These are phyloP conservation scores for Fusarium nanum DNA, from an alignment of 2,329 filamentous ascomycete species.

Conservation along the genomic window DNA sequence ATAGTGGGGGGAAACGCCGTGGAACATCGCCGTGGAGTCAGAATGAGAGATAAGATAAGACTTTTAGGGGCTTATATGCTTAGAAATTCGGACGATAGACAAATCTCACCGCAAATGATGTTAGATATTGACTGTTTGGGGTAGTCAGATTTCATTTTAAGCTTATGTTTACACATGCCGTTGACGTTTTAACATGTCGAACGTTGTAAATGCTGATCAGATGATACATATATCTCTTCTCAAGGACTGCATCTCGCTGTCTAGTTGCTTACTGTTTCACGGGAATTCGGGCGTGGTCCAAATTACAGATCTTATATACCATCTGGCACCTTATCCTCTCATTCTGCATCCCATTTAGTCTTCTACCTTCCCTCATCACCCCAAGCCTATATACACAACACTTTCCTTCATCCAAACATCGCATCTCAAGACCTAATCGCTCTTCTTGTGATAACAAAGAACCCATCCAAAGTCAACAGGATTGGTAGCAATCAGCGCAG, in stretches of 20 bases:
- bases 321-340: not conserved
- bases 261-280: not conserved
- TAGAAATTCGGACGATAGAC: not conserved
- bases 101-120: not conserved
- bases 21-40: not conserved
- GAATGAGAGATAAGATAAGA: not conserved
- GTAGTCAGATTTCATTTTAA: not conserved
- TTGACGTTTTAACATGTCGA: no score
- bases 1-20: not conserved
- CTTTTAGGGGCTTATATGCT: not conserved
- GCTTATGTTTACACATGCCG: not conserved
- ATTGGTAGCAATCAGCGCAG: constrained; percentile 31
- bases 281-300: fast-evolving
- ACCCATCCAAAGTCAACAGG: constrained; percentile 34
- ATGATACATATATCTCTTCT: no score
- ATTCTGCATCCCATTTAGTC: not conserved
- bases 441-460: constrained; percentile 20
- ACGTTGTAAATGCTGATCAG: no score
- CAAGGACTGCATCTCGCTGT: not conserved
- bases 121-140: fast-evolving
- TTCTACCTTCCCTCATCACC: no score
- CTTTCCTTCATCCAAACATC: not conserved
- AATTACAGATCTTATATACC: not conserved
- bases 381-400: not conserved
- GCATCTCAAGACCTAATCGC: not conserved